These are phyloP conservation scores for Ascochyta koolunga DNA, from an alignment of 2,329 filamentous ascomycete genomes.

Conservation along the genomic window DNA sequence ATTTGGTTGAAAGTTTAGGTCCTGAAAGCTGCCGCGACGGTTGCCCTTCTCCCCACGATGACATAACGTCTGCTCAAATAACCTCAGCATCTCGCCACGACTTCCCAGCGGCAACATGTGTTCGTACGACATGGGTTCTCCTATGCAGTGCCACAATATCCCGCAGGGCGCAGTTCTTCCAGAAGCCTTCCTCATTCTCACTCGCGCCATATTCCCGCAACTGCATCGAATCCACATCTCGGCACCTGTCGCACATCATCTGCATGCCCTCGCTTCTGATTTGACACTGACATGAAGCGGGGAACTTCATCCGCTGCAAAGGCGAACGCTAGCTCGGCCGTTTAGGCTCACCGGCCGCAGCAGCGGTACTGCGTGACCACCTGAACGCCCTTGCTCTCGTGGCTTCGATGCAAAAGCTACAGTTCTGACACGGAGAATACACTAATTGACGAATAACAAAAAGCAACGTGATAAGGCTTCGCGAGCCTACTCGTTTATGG, in stretches of 20 bases:
- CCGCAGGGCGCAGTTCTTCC: constrained; percentile 18
- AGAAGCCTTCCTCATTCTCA: constrained; percentile 22
- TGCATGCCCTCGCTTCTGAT: constrained; percentile 1
- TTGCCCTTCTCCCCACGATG: constrained; percentile 8
- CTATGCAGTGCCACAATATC: constrained; percentile 5
- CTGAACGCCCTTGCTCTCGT: constrained; percentile 11
- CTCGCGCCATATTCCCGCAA: constrained; percentile 10
- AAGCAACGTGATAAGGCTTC: constrained; percentile 14
- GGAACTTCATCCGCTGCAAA: constrained; percentile 9
- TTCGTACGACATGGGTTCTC: constrained; percentile 6
- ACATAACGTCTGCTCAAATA: constrained; percentile 1
- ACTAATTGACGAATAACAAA: constrained; percentile 17
- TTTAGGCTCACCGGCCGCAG: constrained; percentile 16
- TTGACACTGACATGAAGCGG: constrained; percentile 4
- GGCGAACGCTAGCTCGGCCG: constrained; percentile 5
- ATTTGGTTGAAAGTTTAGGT: neutral
- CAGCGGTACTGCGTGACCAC: constrained; percentile 10
- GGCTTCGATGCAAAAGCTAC: constrained; percentile 7
- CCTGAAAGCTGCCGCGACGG: neutral
- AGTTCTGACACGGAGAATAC: constrained; percentile 11
- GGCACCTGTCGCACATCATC: constrained; percentile 7
- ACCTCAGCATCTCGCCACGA: neutral
- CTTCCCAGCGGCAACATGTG: neutral
- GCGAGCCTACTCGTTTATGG: constrained; percentile 14
- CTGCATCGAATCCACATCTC: neutral